Evolutionary conservation across 345 rosid species (phyloP), one percentile per base, ranked within the genome.

Genomic region (Eucalyptus sp.): DNA sequence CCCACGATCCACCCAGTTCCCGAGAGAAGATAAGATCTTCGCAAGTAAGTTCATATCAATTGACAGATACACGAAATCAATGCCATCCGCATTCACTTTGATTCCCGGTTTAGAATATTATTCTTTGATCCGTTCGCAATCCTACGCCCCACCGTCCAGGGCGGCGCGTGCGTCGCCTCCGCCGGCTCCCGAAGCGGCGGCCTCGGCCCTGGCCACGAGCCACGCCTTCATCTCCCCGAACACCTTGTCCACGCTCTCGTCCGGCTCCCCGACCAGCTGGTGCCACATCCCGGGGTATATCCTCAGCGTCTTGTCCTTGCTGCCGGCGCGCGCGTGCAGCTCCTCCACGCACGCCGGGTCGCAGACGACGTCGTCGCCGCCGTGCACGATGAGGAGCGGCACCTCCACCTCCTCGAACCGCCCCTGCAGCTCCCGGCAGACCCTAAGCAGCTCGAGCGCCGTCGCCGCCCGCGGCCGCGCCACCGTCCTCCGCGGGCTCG

Each of bases 271-370:
- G 6, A 94, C 87, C 88, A 98, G 68, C 94, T 95, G 99, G 92
- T 98, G 99, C 98, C 98, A 94, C 99, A 98, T 93, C 56, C 93
- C 97, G 0, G 97, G 96, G 50, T 96, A 93, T 46, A 98, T 91
- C 91, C 90, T 94, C 27, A 96, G 86, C 16, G 99, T 96, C 92
- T 95, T 98, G 86, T 98, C 98, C 50, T 4, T 52, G 71, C 98
- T 95, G 51, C 91, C 52, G 33, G 96, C 98, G 91, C 98, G 97
- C 84, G 81, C 88, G 51, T 95, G 81, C 86, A 97, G 95, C 89
- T 96, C 98, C 93, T 95, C 93, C 18, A 87, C 97, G 89, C 98
- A 95, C 11, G 92, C 92, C 0, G 97, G 95, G 90, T 98, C 98
- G 29, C 99, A 98, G 10, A 98, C 96, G 44, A 92, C 92, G 90